These are phyloP conservation scores for Sergeia podlipaevii DNA, from an alignment of 208 protist species.

Conservation along the genomic window DNA sequence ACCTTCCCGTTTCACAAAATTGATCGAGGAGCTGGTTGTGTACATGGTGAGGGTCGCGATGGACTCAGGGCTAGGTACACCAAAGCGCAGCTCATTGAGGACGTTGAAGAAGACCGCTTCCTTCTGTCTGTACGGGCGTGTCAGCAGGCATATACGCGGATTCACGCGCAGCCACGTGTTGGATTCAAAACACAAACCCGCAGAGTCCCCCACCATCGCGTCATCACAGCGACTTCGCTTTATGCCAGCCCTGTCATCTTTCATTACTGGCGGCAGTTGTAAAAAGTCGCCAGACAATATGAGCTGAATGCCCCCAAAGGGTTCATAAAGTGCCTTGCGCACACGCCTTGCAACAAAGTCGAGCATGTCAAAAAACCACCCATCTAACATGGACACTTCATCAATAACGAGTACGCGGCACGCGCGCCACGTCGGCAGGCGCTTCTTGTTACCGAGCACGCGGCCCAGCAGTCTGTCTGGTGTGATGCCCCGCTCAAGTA, in stretches of 20 bases:
- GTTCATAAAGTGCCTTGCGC: constrained; percentile 33
- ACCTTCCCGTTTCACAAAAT: constrained; percentile 3
- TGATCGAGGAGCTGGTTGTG: not conserved
- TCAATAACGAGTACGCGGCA: constrained; percentile 86
- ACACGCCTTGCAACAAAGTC: constrained; percentile 72
- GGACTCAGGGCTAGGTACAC: constrained; percentile 2
- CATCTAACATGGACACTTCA: constrained; percentile 90
- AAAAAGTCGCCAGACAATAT: constrained; percentile 92
- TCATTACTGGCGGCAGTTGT: constrained; percentile 80
- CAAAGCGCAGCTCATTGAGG: constrained; percentile 76
- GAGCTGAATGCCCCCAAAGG: constrained; percentile 93
- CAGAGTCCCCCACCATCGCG: too few relatives aligned
- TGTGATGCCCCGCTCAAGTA: constrained; percentile 25
- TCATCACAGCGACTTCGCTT: too few relatives aligned
- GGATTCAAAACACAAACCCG: constrained; percentile 70
- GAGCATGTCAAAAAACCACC: constrained; percentile 71
- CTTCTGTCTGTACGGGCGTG: constrained; percentile 64
- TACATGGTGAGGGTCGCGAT: not conserved
- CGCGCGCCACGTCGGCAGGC: constrained; percentile 36
- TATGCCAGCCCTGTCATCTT: constrained; percentile 1
- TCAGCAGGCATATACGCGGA: constrained; percentile 55
- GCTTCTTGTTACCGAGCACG: constrained; percentile 20
- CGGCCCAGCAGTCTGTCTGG: constrained; percentile 20
- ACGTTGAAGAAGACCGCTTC: constrained; percentile 56
- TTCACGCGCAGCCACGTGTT: constrained; percentile 58